Evolutionary conservation across 257 asterid species (phyloP).

Genomic region (Plantago ovata): DNA sequence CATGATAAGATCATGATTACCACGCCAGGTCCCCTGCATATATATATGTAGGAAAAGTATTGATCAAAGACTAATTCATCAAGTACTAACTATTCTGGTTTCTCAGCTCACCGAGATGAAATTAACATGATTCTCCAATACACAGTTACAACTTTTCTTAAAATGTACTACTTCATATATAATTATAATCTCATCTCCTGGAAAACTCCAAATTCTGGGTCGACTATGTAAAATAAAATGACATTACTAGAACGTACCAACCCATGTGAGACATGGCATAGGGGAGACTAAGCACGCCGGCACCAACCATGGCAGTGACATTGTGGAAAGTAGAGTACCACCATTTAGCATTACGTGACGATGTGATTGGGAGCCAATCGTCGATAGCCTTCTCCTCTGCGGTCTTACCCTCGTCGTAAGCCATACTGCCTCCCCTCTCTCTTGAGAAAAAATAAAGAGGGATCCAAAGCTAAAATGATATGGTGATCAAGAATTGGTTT

Average conservation of each 20-base stretch:
- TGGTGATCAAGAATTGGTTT: neutral
- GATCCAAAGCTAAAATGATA: neutral
- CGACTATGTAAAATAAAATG: too few relatives aligned
- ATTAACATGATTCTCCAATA: too few relatives aligned
- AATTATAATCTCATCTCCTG: too few relatives aligned
- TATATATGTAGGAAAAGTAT: too few relatives aligned
- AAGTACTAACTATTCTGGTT: too few relatives aligned
- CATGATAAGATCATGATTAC: constrained; percentile 33
- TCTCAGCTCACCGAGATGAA: too few relatives aligned
- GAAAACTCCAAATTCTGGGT: too few relatives aligned
- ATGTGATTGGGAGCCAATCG: constrained; percentile 42
- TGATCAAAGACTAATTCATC: neutral
- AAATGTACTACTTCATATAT: too few relatives aligned
- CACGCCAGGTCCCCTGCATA: constrained; percentile 41
- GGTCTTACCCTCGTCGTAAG: constrained; percentile 2
- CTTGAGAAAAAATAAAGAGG: neutral
- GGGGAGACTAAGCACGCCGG: constrained; percentile 44
- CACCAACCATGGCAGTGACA: constrained; percentile 51
- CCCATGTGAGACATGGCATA: constrained; percentile 49
- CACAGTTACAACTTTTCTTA: neutral
- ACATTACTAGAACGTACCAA: constrained; percentile 31
- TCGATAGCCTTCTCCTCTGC: constrained; percentile 38
- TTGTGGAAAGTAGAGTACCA: constrained; percentile 50
- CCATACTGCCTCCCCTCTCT: too few relatives aligned
- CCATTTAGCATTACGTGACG: constrained; percentile 38